Conservation (phyloP, 2,329 filamentous ascomycete species). For the Leptographium procerum region DNA sequence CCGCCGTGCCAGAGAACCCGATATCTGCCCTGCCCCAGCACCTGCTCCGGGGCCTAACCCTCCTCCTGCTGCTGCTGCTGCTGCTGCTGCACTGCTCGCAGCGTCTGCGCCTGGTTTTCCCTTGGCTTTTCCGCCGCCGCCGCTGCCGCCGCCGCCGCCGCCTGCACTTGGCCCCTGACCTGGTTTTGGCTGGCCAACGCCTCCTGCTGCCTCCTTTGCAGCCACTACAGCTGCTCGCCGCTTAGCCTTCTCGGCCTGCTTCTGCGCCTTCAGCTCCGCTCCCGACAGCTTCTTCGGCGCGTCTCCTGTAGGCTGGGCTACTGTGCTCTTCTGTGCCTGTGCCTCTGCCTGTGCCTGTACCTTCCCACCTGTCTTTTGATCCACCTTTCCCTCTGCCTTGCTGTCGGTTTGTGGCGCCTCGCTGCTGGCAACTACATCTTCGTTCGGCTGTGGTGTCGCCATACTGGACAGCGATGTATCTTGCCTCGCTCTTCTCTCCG, state of each 20-base stretch:
- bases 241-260: slow-evolving; percentile 85
- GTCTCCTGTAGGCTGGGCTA: slow-evolving; percentile 2
- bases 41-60: not conserved
- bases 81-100: not conserved
- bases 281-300: slow-evolving; percentile 47
- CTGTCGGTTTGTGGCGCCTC: not conserved
- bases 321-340: not conserved
- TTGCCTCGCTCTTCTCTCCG: not conserved
- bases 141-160: slow-evolving; percentile 16
- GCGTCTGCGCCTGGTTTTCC: not conserved
- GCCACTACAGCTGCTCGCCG: slow-evolving; percentile 62
- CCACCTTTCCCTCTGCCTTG: not conserved
- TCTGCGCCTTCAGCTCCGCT: slow-evolving; percentile 77
- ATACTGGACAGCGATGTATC: not conserved
- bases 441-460: not conserved
- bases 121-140: slow-evolving; percentile 7
- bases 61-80: too few species aligned
- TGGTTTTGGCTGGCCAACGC: slow-evolving; percentile 34
- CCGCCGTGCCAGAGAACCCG: not conserved
- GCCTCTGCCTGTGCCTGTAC: not conserved
- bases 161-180: slow-evolving; percentile 26
- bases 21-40: not conserved
- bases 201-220: slow-evolving; percentile 32
- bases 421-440: not conserved
- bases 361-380: not conserved